phyloP scores from a whole-genome alignment of 768 basidiomycete genomes.

The Naganishia antarctica region DNA sequence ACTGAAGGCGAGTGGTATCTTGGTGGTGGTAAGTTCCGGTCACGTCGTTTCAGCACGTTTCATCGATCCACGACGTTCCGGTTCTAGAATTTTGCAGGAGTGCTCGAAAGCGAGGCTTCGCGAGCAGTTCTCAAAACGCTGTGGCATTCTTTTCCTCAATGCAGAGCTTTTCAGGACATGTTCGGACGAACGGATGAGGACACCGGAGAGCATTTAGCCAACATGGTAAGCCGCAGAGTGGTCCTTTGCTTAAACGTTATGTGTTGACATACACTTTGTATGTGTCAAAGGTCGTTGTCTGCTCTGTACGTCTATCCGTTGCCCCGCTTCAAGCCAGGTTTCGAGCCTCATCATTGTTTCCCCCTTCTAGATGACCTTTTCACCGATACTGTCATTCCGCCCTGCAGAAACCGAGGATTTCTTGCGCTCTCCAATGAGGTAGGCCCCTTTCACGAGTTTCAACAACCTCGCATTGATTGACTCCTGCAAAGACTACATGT shows the following conservation, averaged over 20 bases:
- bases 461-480: not conserved
- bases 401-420: slow-evolving; percentile 33
- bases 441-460: not conserved
- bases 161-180: slow-evolving; percentile 76
- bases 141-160: slow-evolving; percentile 64
- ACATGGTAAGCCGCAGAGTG: slow-evolving; percentile 58
- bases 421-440: slow-evolving; percentile 37
- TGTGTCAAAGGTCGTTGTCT: slow-evolving; percentile 68
- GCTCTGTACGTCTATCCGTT: slow-evolving; percentile 52
- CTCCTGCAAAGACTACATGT: not conserved
- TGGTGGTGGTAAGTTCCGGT: slow-evolving; percentile 65
- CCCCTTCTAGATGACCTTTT: slow-evolving; percentile 31
- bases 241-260: not conserved
- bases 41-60: not conserved
- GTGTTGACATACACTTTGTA: not conserved
- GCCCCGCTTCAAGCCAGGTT: slow-evolving; percentile 39
- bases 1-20: slow-evolving; percentile 65
- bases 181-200: slow-evolving; percentile 51
- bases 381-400: slow-evolving; percentile 44
- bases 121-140: slow-evolving; percentile 68
- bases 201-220: slow-evolving; percentile 58
- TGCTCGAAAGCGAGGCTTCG: slow-evolving; percentile 59
- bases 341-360: slow-evolving; percentile 57
- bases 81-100: slow-evolving; percentile 79
- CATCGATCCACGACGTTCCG: too few species aligned